phyloP scores from a whole-genome alignment of 1,284 basidiomycete species.

The Ustilago loliicola region DNA sequence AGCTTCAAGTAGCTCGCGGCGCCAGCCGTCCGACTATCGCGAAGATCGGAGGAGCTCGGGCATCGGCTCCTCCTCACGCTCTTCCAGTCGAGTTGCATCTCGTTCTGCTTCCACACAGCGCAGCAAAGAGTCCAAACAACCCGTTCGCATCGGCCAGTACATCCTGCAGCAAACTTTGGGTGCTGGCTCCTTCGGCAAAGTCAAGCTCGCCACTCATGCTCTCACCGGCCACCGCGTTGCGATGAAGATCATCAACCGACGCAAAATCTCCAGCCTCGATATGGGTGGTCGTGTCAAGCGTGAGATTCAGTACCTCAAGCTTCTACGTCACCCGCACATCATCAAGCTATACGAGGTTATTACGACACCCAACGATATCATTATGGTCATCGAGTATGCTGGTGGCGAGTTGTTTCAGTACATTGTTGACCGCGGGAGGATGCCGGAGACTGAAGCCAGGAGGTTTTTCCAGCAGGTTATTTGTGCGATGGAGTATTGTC shows the following conservation, averaged over 20 bases:
- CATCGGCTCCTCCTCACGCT: constrained; percentile 31
- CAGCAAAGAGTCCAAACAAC: constrained; percentile 47
- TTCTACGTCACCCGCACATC: constrained; percentile 69
- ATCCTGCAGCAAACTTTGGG: constrained; percentile 73
- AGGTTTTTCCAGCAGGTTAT: constrained; percentile 70
- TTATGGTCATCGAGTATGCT: constrained; percentile 71
- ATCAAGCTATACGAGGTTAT: constrained; percentile 71
- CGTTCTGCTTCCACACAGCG: constrained; percentile 38
- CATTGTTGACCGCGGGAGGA: constrained; percentile 68
- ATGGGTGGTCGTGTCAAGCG: constrained; percentile 80
- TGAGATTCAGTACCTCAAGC: constrained; percentile 74
- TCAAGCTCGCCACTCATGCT: constrained; percentile 95
- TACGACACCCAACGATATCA: constrained; percentile 68
- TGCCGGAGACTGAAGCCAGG: constrained; percentile 67
- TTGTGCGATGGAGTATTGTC: constrained; percentile 68
- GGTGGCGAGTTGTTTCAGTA: constrained; percentile 70
- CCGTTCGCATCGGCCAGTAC: constrained; percentile 67
- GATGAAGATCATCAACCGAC: constrained; percentile 97
- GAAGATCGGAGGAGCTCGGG: constrained; percentile 19
- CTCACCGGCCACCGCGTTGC: constrained; percentile 95
- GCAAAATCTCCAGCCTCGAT: constrained; percentile 89
- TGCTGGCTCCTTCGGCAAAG: constrained; percentile 93
- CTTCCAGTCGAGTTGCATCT: constrained; percentile 34
- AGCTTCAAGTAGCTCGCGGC: constrained; percentile 23
- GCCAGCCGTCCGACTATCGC: constrained; percentile 35